These are phyloP conservation scores for Penicillium riverlandense DNA, from an alignment of 495 filamentous ascomycete species.

Conservation along the genomic window DNA sequence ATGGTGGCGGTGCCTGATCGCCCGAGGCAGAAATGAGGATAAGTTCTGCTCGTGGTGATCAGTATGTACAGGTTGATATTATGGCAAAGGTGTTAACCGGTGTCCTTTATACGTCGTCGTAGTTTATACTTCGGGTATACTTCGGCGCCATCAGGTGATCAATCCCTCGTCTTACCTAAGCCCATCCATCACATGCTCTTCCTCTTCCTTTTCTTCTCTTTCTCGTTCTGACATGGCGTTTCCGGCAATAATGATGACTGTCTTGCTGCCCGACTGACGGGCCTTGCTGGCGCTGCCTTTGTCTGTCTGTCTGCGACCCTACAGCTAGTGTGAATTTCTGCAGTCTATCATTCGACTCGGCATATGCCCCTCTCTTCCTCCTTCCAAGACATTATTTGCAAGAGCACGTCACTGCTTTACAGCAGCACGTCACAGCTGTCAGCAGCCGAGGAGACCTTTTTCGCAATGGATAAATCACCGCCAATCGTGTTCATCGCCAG, in stretches of 20 bases:
- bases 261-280: not conserved
- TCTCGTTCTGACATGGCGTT: not conserved
- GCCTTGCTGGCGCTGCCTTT: not conserved
- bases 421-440: too few species aligned
- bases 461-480: conserved; percentile 49
- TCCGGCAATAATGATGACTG: too few species aligned
- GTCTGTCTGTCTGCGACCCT: too few species aligned
- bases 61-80: too few species aligned
- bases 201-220: not conserved
- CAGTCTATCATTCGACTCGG: not conserved
- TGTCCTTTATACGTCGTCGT: too few species aligned
- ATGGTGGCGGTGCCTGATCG: not conserved
- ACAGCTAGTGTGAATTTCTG: too few species aligned
- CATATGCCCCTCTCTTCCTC: not conserved
- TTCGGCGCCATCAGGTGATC: too few species aligned
- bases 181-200: conserved; percentile 1
- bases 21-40: too few species aligned
- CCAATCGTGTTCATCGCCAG: conserved; percentile 75
- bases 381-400: not conserved
- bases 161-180: not conserved
- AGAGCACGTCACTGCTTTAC: too few species aligned
- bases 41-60: too few species aligned
- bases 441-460: not conserved
- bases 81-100: too few species aligned
- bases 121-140: too few species aligned